Conservation (phyloP, 441 rosid species). For the Euphorbia corollata region DNA sequence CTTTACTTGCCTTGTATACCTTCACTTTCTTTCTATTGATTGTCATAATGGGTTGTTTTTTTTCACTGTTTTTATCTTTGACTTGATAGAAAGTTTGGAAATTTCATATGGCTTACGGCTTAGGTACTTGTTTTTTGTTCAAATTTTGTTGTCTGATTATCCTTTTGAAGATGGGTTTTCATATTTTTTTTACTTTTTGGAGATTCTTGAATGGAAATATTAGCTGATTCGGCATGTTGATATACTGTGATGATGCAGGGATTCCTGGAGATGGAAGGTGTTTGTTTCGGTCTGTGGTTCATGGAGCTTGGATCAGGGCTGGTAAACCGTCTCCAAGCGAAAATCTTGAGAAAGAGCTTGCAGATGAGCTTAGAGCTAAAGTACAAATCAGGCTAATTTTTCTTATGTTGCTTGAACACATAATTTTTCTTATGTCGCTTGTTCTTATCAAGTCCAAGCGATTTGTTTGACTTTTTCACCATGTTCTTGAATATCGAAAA, state of each 20-base stretch:
- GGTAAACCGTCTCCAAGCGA: slow-evolving; percentile 59
- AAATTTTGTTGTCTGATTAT: not conserved
- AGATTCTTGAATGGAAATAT: not conserved
- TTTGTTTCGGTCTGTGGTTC: slow-evolving; percentile 61
- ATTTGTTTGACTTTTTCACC: not conserved
- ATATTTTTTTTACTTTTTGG: not conserved
- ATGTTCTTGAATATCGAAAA: not conserved
- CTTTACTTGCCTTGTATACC: slow-evolving; percentile 28
- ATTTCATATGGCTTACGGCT: slow-evolving; percentile 32
- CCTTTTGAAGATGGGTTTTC: slow-evolving; percentile 3
- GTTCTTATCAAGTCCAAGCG: too few relatives aligned
- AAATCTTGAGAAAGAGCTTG: slow-evolving; percentile 46
- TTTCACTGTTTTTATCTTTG: not conserved
- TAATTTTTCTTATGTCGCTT: too few relatives aligned
- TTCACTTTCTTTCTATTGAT: not conserved
- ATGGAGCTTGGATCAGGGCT: slow-evolving; percentile 43
- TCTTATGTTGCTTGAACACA: not conserved
- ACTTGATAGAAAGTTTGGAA: slow-evolving; percentile 7
- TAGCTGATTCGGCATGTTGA: slow-evolving; percentile 8
- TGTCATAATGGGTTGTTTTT: not conserved
- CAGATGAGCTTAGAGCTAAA: slow-evolving; percentile 58
- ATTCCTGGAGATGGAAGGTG: slow-evolving; percentile 72
- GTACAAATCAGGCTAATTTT: slow-evolving; percentile 24
- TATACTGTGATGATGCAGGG: slow-evolving; percentile 28
- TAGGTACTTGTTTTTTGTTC: slow-evolving; percentile 21